Conservation (phyloP, 208 protist genomes). For the Kentomonas sorsogonicus region DNA sequence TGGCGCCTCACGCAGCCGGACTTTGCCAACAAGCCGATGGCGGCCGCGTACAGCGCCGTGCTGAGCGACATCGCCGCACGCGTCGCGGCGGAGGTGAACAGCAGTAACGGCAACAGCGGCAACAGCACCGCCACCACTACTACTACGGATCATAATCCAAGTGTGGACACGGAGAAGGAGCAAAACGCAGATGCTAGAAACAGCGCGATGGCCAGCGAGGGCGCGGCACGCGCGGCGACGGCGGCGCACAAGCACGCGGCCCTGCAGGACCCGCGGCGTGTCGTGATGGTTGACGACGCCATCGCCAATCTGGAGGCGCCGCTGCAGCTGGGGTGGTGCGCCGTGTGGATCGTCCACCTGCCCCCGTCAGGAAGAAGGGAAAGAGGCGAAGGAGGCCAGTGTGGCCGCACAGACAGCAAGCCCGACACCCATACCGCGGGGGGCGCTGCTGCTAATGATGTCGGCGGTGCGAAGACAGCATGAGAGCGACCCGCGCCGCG, state of each 20-base stretch:
- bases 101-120: not conserved
- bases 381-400: too few relatives aligned
- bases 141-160: not conserved
- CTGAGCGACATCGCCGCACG: constrained; percentile 31
- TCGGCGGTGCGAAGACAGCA: too few relatives aligned
- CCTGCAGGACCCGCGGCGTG: constrained; percentile 18
- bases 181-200: too few relatives aligned
- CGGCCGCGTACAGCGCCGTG: constrained; percentile 47
- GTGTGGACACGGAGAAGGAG: constrained; percentile 12
- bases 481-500: too few relatives aligned
- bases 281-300: constrained; percentile 79
- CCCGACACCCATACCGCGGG: too few relatives aligned
- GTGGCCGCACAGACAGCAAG: too few relatives aligned
- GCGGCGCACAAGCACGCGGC: constrained; percentile 4
- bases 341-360: constrained; percentile 71
- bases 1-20: constrained; percentile 56
- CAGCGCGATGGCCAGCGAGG: too few relatives aligned
- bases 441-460: too few relatives aligned
- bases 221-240: not conserved
- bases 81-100: constrained; percentile 18
- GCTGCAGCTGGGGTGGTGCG: constrained; percentile 54
- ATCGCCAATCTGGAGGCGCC: constrained; percentile 67
- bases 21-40: constrained; percentile 66
- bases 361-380: too few relatives aligned
- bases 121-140: too few relatives aligned